These are phyloP conservation scores for Solanum acaule DNA, from an alignment of 257 asterid species.

Conservation along the genomic window DNA sequence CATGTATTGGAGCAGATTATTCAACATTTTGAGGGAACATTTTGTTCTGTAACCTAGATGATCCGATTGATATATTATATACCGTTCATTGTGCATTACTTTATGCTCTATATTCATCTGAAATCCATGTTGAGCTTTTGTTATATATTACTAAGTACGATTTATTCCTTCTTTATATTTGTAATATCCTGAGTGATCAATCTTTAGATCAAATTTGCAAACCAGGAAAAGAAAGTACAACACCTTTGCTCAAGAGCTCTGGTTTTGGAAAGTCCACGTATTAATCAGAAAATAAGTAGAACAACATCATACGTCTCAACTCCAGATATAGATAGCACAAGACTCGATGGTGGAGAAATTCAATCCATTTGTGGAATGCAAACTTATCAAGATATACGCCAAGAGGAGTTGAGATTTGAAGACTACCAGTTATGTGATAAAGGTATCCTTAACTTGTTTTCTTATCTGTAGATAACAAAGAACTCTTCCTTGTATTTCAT, in stretches of 20 bases:
- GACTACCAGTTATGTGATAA: conserved; percentile 16
- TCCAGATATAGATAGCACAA: conserved; percentile 29
- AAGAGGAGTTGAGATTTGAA: conserved; percentile 36
- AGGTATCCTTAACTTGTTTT: conserved; percentile 25
- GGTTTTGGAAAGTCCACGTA: background rate
- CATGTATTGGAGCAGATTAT: background rate
- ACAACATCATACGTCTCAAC: conserved; percentile 45
- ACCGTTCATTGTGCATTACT: background rate
- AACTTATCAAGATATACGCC: conserved; percentile 47
- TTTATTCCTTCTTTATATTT: too few relatives aligned
- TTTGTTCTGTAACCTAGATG: background rate
- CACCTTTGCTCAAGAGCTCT: background rate
- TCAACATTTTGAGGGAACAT: too few relatives aligned
- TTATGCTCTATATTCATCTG: background rate
- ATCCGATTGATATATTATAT: background rate
- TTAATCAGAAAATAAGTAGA: conserved; percentile 33
- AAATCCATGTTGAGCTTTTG: background rate
- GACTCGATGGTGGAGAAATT: conserved; percentile 25
- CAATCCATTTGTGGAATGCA: conserved; percentile 72
- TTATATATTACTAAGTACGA: background rate
- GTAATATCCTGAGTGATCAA: too few relatives aligned
- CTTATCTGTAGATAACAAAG: background rate
- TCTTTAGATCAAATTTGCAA: background rate
- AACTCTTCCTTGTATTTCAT: background rate
- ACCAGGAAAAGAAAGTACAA: background rate